Evolutionary conservation across 2,329 filamentous ascomycete species (phyloP).

Genomic region (Neonectria hederae): DNA sequence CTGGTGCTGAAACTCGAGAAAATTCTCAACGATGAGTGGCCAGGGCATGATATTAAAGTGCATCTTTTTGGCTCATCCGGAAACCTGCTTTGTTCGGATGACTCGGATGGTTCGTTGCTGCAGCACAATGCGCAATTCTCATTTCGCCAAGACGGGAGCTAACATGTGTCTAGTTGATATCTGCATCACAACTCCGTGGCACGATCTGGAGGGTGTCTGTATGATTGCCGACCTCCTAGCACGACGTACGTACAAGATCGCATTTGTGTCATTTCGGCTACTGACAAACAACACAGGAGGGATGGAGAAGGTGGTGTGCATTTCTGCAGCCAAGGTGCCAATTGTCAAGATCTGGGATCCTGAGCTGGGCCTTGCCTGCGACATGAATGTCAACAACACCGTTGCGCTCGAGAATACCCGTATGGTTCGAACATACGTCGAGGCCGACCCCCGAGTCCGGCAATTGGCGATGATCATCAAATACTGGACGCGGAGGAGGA

Average conservation of each 20-base stretch:
- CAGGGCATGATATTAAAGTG: conserved; percentile 87
- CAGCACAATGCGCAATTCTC: not conserved
- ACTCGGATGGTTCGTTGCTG: conserved; percentile 83
- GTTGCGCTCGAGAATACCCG: conserved; percentile 94
- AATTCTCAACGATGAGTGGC: conserved; percentile 91
- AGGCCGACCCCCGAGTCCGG: conserved; percentile 89
- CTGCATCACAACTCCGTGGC: conserved; percentile 93
- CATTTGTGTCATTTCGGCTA: not conserved
- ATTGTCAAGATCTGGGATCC: conserved; percentile 99
- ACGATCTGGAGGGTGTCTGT: conserved; percentile 88
- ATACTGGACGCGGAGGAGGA: conserved; percentile 92
- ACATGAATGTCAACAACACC: conserved; percentile 99
- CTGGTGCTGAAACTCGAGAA: conserved; percentile 89
- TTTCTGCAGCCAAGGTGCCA: conserved; percentile 93
- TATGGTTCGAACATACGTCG: conserved; percentile 97
- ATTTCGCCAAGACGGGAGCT: conserved; percentile 1
- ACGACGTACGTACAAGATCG: conserved; percentile 71
- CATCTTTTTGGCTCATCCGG: conserved; percentile 98
- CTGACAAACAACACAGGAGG: conserved; percentile 71
- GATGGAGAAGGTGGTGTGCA: conserved; percentile 96
- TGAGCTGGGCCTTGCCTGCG: conserved; percentile 86
- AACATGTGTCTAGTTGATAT: conserved; percentile 77
- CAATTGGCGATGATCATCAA: conserved; percentile 97
- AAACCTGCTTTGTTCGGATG: conserved; percentile 91
- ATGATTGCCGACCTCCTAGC: conserved; percentile 87